Conservation (phyloP, 495 filamentous ascomycete genomes). For the Penicillium goetzii region DNA sequence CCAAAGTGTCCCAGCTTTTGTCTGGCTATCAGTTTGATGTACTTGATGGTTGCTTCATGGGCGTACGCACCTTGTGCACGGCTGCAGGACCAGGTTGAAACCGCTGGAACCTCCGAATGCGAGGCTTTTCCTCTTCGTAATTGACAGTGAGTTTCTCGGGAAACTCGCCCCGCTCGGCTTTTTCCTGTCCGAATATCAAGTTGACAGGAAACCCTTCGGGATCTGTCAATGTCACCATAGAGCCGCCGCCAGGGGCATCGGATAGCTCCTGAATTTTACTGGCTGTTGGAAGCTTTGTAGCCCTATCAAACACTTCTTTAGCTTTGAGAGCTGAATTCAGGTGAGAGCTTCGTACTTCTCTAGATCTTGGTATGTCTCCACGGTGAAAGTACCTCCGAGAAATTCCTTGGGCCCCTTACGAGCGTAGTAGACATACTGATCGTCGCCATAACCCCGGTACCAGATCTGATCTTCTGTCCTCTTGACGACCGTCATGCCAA, state of each 20-base stretch:
- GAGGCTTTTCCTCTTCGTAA: constrained; percentile 37
- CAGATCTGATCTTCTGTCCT: constrained; percentile 54
- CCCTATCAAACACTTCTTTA: constrained; percentile 21
- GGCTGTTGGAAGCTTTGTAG: constrained; percentile 31
- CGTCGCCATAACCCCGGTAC: constrained; percentile 63
- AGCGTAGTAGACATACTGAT: constrained; percentile 60
- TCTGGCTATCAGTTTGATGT: constrained; percentile 2
- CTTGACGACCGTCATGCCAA: constrained; percentile 56
- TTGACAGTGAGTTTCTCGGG: constrained; percentile 37
- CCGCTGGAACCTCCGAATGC: constrained; percentile 34
- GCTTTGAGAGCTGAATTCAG: background rate
- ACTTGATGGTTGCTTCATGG: background rate
- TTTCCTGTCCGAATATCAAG: constrained; percentile 37
- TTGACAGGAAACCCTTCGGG: constrained; percentile 43
- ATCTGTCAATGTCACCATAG: constrained; percentile 37
- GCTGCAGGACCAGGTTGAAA: constrained; percentile 63
- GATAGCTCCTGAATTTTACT: constrained; percentile 31
- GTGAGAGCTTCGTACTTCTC: constrained; percentile 29
- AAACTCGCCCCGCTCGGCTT: constrained; percentile 16
- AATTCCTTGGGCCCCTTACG: constrained; percentile 55
- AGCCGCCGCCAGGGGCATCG: constrained; percentile 40
- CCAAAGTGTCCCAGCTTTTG: constrained; percentile 69
- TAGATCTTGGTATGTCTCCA: constrained; percentile 61
- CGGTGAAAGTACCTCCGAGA: constrained; percentile 56
- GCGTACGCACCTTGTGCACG: constrained; percentile 59